Percentiles rank a stretch among this genome's conserved stretches.
Evolutionary conservation across 2,329 filamentous ascomycete genomes (phyloP).

Genomic region (Teratosphaeria gauchensis): DNA sequence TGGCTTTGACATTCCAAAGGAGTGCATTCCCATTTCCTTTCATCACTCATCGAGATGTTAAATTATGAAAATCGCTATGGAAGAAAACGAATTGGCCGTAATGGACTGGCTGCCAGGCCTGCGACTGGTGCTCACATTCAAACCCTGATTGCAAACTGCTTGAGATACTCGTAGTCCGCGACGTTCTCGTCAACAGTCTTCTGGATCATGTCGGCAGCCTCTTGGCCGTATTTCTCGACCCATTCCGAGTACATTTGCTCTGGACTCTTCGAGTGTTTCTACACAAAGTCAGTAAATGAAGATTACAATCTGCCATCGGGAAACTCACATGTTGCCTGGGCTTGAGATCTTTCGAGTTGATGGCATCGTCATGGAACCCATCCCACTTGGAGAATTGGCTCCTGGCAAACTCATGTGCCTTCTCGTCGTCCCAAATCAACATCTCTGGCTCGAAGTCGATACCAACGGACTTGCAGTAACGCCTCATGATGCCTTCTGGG

Average conservation of each 20-base stretch:
- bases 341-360: slow-evolving; percentile 68
- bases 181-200: slow-evolving; percentile 63
- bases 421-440: slow-evolving; percentile 73
- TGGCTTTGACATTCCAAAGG: neutral
- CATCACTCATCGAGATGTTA: neutral
- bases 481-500: slow-evolving; percentile 63
- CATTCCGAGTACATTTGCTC: slow-evolving; percentile 63
- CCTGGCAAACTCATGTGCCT: slow-evolving; percentile 58
- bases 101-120: neutral
- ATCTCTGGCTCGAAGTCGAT: slow-evolving; percentile 67
- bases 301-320: neutral
- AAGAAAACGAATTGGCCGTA: neutral
- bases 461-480: slow-evolving; percentile 73
- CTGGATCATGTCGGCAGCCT: slow-evolving; percentile 60
- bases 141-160: slow-evolving; percentile 58
- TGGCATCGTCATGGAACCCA: slow-evolving; percentile 92
- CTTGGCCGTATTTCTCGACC: slow-evolving; percentile 62
- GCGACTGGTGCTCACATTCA: neutral
- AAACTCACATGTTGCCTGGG: slow-evolving; percentile 52
- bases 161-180: slow-evolving; percentile 70
- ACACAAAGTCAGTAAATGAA: slow-evolving; percentile 4
- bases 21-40: neutral
- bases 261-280: slow-evolving; percentile 52
- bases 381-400: slow-evolving; percentile 91
- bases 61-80: neutral